phyloP scores from a whole-genome alignment of 2,329 filamentous ascomycete genomes.

The Aspergillus sp. region DNA sequence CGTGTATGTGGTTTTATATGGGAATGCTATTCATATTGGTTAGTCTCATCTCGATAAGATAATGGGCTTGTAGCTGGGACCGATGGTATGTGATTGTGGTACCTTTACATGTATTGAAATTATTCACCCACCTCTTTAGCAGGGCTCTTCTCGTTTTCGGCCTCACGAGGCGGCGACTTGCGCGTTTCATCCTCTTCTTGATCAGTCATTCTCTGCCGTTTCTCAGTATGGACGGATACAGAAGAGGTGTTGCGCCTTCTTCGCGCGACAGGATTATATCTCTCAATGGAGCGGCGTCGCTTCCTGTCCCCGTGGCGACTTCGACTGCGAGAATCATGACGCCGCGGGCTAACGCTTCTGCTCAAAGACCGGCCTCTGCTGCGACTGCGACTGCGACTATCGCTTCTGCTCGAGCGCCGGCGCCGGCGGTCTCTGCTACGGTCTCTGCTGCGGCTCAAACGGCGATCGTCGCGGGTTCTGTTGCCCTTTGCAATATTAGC shows the following conservation, averaged over 20 bases:
- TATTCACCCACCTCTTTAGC: slow-evolving; percentile 35
- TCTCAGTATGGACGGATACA: slow-evolving; percentile 42
- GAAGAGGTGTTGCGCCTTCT: slow-evolving; percentile 45
- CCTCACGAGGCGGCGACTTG: slow-evolving; percentile 20
- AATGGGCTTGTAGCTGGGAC: too few relatives aligned
- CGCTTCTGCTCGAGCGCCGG: slow-evolving; percentile 23
- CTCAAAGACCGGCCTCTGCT: slow-evolving; percentile 27
- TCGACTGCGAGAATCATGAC: slow-evolving; percentile 28
- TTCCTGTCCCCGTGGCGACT: slow-evolving; percentile 36
- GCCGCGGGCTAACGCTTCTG: slow-evolving; percentile 46
- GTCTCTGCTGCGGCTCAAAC: slow-evolving; percentile 26
- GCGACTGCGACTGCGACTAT: slow-evolving; percentile 27
- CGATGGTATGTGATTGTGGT: not conserved
- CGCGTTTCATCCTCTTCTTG: slow-evolving; percentile 30
- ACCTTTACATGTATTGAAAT: slow-evolving; percentile 15
- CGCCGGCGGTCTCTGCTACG: slow-evolving; percentile 30
- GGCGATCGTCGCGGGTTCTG: slow-evolving; percentile 42
- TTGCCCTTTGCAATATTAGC: slow-evolving; percentile 53
- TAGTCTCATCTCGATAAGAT: slow-evolving; percentile 11
- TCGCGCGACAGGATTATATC: slow-evolving; percentile 45
- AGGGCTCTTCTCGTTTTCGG: slow-evolving; percentile 24
- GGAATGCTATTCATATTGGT: slow-evolving; percentile 10
- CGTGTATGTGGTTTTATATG: slow-evolving; percentile 16
- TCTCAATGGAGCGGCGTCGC: slow-evolving; percentile 46
- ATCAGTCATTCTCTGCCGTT: slow-evolving; percentile 43